A percentile compares a stretch with the other conserved stretches of the same genome.
These are phyloP conservation scores for Amanita jacksonii DNA, from an alignment of 768 basidiomycete species.

Conservation along the genomic window DNA sequence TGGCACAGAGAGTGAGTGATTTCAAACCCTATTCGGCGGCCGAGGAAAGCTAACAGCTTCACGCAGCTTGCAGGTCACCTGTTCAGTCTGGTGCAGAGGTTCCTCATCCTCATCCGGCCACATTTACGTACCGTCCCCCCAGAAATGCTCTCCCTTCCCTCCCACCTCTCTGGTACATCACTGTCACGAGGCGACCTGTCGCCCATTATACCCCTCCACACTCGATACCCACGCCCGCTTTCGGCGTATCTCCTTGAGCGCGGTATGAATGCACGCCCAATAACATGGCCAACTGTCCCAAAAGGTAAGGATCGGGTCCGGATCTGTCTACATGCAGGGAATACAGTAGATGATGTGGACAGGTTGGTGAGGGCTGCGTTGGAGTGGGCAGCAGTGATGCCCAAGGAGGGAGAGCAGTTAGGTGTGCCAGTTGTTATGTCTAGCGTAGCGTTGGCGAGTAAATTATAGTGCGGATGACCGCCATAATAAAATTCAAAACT, in stretches of 20 bases:
- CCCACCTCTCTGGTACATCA: constrained; percentile 20
- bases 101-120: constrained; percentile 24
- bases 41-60: not conserved
- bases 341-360: constrained; percentile 55
- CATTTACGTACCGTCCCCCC: constrained; percentile 25
- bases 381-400: constrained; percentile 34
- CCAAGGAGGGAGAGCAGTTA: constrained; percentile 7
- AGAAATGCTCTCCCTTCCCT: constrained; percentile 27
- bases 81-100: constrained; percentile 34
- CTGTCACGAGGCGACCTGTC: constrained; percentile 22
- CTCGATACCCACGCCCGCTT: constrained; percentile 64
- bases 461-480: constrained; percentile 5
- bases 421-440: not conserved
- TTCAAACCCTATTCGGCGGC: no score
- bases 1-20: constrained; percentile 44
- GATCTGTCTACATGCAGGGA: constrained; percentile 81
- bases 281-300: constrained; percentile 85
- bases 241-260: constrained; percentile 50
- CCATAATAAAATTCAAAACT: no score
- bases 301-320: constrained; percentile 77
- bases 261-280: constrained; percentile 63
- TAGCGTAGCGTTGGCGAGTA: constrained; percentile 8
- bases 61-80: constrained; percentile 24
- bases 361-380: constrained; percentile 41
- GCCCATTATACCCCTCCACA: constrained; percentile 83